Evolutionary conservation across 148 eudicot genomes (phyloP).

Genomic region (Nepenthes gracilis): DNA sequence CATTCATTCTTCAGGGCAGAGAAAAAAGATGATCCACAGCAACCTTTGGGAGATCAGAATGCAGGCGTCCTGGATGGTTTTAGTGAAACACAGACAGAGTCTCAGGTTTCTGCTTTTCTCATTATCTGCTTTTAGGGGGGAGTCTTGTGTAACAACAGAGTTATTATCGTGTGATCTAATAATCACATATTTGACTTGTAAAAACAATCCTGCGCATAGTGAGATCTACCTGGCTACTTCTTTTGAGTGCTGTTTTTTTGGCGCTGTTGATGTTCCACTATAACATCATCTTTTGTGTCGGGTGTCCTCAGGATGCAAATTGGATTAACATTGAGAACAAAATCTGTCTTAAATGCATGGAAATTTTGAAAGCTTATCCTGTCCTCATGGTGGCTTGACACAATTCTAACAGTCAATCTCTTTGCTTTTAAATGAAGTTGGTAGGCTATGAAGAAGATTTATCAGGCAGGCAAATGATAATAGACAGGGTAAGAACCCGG

Average conservation of each 20-base stretch:
- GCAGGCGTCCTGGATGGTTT: slow-evolving; percentile 50
- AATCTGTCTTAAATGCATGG: too few species aligned
- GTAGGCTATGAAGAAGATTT: slow-evolving; percentile 93
- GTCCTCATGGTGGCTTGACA: neutral
- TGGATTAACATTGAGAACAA: too few species aligned
- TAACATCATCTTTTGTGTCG: neutral
- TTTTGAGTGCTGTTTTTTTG: neutral
- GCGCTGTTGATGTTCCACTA: neutral
- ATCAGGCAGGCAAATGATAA: slow-evolving; percentile 82
- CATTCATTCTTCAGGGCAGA: slow-evolving; percentile 34
- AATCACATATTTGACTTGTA: too few species aligned
- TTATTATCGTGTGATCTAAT: too few species aligned
- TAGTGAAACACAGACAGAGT: slow-evolving; percentile 94
- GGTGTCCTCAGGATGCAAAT: too few species aligned
- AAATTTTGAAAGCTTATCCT: too few species aligned
- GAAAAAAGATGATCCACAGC: slow-evolving; percentile 29
- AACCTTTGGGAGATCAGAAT: slow-evolving; percentile 27
- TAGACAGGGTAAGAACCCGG: slow-evolving; percentile 72
- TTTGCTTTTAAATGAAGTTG: slow-evolving; percentile 33
- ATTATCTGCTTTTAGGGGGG: neutral
- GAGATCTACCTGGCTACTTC: too few species aligned
- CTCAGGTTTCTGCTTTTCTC: slow-evolving; percentile 55
- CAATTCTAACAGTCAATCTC: neutral
- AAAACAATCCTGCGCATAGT: too few species aligned
- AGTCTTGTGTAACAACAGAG: too few species aligned